phyloP scores from a whole-genome alignment of 805 yeast species.

The Starmerella gropengiesseri region DNA sequence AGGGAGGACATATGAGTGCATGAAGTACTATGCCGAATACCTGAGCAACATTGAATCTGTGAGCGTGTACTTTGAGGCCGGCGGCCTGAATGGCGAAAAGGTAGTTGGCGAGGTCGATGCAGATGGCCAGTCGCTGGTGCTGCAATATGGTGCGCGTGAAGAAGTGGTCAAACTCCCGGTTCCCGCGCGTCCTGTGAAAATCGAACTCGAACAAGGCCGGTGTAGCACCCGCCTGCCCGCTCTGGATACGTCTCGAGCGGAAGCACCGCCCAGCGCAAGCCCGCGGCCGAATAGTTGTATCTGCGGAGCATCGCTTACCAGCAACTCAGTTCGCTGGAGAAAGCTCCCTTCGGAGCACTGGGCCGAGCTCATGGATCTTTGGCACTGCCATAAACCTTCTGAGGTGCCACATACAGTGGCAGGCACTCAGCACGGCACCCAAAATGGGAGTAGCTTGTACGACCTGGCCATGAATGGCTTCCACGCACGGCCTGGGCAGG shows the following conservation, averaged over 20 bases:
- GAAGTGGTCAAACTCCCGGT: not conserved
- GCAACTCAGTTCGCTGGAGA: constrained; percentile 19
- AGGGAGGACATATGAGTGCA: constrained; percentile 1
- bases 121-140: too few relatives aligned
- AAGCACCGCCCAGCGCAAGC: not conserved
- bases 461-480: constrained; percentile 21
- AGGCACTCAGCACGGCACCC: too few relatives aligned
- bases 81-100: not conserved
- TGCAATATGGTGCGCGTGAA: not conserved
- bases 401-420: too few relatives aligned
- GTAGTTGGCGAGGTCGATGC: too few relatives aligned
- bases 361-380: constrained; percentile 91
- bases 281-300: not conserved
- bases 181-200: not conserved
- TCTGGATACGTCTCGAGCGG: not conserved
- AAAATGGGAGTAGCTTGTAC: constrained; percentile 21
- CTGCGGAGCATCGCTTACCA: not conserved
- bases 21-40: constrained; percentile 7
- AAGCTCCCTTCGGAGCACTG: constrained; percentile 88
- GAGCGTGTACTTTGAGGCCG: constrained; percentile 1
- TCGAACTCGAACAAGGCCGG: not conserved
- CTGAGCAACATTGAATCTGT: constrained; percentile 6
- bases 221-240: not conserved
- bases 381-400: constrained; percentile 76
- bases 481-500: constrained; percentile 34